phyloP scores from a whole-genome alignment of 148 eudicot species.

The Silene uniflora region DNA sequence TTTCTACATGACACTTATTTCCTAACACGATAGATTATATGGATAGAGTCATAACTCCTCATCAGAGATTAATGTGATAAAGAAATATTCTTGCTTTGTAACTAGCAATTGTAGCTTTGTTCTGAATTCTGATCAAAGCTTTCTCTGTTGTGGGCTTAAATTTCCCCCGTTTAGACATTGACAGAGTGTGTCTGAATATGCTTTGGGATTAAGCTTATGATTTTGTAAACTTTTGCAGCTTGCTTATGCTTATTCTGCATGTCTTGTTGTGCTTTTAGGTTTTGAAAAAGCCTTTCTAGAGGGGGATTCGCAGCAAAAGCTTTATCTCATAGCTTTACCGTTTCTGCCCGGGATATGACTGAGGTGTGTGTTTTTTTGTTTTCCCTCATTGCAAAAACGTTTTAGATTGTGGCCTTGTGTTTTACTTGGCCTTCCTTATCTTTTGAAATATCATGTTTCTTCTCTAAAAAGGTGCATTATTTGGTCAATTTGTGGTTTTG shows the following conservation, averaged over 20 bases:
- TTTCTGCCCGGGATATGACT: slow-evolving; percentile 78
- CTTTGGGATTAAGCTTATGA: not conserved
- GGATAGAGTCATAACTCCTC: not conserved
- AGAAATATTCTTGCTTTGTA: not conserved
- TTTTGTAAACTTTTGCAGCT: not conserved
- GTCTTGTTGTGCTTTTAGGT: slow-evolving; percentile 47
- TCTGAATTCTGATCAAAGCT: slow-evolving; percentile 1
- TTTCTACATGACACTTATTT: not conserved
- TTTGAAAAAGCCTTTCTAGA: slow-evolving; percentile 85
- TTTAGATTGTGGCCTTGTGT: not conserved
- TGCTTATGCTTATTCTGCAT: slow-evolving; percentile 6
- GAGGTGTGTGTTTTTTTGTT: slow-evolving; percentile 49
- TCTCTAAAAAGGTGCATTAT: not conserved
- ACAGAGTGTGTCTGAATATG: not conserved
- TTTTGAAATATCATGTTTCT: not conserved
- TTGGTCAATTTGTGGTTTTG: not conserved
- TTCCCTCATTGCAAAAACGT: not conserved
- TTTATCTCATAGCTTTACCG: slow-evolving; percentile 78
- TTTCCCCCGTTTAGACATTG: too few relatives aligned
- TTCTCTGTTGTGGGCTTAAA: not conserved
- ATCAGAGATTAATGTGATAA: not conserved
- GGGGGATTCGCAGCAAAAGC: slow-evolving; percentile 84
- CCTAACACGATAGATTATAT: not conserved
- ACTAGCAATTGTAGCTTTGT: not conserved
- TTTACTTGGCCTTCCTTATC: not conserved